phyloP scores from a whole-genome alignment of 345 rosid species.

The Aurinia saxatilis region DNA sequence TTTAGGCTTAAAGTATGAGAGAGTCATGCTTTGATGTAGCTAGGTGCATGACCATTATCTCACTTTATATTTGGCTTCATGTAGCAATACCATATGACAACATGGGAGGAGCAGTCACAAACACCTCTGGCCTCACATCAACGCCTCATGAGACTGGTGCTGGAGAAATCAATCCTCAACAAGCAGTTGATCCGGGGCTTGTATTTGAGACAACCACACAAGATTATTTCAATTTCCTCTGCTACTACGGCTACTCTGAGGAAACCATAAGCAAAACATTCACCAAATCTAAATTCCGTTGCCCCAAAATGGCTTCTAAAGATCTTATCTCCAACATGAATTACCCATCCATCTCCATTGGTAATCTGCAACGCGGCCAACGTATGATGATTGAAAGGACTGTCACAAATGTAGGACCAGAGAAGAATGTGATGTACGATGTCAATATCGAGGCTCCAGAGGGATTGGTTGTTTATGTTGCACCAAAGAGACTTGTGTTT shows the following conservation, averaged over 20 bases:
- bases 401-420: constrained; percentile 52
- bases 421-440: constrained; percentile 41
- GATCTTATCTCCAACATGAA: constrained; percentile 52
- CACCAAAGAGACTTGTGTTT: constrained; percentile 42
- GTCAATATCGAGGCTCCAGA: constrained; percentile 37
- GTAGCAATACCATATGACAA: constrained; percentile 53
- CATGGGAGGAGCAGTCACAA: constrained; percentile 37
- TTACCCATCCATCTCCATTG: constrained; percentile 71
- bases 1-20: no score
- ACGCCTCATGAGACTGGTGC: constrained; percentile 63
- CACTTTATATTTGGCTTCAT: neutral
- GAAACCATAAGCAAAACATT: constrained; percentile 41
- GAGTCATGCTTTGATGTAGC: neutral
- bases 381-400: constrained; percentile 36
- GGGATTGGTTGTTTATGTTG: constrained; percentile 50
- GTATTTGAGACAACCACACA: constrained; percentile 49
- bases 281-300: constrained; percentile 38
- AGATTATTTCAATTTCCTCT: constrained; percentile 55
- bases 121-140: constrained; percentile 37
- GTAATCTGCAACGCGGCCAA: constrained; percentile 31
- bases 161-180: constrained; percentile 56
- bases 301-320: constrained; percentile 31
- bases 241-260: constrained; percentile 50
- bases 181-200: constrained; percentile 68
- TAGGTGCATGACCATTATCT: neutral